Conservation (phyloP, 192 early-diverging fungal genomes). For the Paraglomus brasilianum region DNA sequence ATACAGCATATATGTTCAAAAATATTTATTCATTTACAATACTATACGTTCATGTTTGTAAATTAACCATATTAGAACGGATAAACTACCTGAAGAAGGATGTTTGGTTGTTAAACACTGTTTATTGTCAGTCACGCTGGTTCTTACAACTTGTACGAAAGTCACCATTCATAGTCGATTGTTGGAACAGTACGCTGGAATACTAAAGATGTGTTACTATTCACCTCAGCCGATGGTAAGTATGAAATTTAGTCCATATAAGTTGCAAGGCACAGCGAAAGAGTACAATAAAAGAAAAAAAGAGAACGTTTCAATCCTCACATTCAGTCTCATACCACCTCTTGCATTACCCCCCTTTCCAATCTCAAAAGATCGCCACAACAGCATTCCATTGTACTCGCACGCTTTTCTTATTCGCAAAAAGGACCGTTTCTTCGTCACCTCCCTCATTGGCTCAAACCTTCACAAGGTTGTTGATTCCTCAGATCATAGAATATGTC, state of each 20-base stretch:
- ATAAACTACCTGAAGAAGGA: constrained; percentile 2
- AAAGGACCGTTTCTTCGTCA: constrained; percentile 21
- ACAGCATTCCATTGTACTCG: constrained; percentile 44
- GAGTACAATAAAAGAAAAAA: no score
- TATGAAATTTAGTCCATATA: not conserved
- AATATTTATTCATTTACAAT: not conserved
- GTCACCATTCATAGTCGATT: not conserved
- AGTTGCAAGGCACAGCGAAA: no score
- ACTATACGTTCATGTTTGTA: not conserved
- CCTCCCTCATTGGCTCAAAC: constrained; percentile 29
- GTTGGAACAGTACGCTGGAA: constrained; percentile 2
- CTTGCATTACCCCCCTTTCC: not conserved
- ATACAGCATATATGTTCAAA: not conserved
- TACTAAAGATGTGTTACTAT: constrained; percentile 17
- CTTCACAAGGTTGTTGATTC: constrained; percentile 35
- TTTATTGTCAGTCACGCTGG: constrained; percentile 7
- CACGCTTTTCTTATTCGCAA: constrained; percentile 39
- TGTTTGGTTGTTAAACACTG: constrained; percentile 17
- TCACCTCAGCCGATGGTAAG: not conserved
- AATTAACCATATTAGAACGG: not conserved
- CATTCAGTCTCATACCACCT: not conserved
- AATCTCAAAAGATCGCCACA: constrained; percentile 28
- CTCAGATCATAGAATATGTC: constrained; percentile 33
- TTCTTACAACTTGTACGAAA: constrained; percentile 17
- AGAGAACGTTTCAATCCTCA: not conserved